Conservation (phyloP, 2,329 filamentous ascomycete genomes). For the Talaromyces sp. region DNA sequence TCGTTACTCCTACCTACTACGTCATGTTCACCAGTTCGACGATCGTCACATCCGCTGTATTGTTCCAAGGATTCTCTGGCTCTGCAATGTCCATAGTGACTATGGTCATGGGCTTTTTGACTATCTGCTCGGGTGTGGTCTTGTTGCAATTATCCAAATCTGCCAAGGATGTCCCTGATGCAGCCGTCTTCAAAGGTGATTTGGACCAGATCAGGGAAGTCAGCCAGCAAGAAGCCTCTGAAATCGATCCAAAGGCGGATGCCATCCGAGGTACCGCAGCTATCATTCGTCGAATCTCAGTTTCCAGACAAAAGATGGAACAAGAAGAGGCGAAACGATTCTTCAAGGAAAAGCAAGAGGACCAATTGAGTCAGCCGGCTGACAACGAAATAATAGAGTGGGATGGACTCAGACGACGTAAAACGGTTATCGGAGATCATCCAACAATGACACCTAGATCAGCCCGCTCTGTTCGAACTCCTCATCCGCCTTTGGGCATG, state of each 20-base stretch:
- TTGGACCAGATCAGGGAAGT: constrained; percentile 94
- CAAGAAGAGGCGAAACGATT: constrained; percentile 73
- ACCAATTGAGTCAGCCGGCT: constrained; percentile 68
- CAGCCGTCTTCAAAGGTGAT: constrained; percentile 87
- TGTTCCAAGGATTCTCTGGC: constrained; percentile 93
- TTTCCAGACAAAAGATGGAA: constrained; percentile 72
- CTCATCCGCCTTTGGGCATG: constrained; percentile 82
- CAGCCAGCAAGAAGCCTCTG: constrained; percentile 91
- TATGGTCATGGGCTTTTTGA: constrained; percentile 87
- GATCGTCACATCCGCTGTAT: constrained; percentile 85
- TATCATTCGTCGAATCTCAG: constrained; percentile 79
- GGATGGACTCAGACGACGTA: constrained; percentile 80
- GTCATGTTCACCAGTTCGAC: constrained; percentile 97
- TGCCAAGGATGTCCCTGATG: constrained; percentile 92
- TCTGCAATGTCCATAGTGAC: constrained; percentile 76
- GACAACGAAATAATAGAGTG: constrained; percentile 84
- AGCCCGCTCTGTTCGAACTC: constrained; percentile 43
- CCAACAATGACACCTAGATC: constrained; percentile 42
- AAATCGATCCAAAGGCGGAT: constrained; percentile 93
- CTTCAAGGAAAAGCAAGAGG: constrained; percentile 70
- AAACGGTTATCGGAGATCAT: constrained; percentile 52
- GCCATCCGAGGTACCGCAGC: constrained; percentile 88
- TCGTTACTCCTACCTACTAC: constrained; percentile 98
- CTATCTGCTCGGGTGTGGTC: constrained; percentile 89
- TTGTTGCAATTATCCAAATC: constrained; percentile 96